phyloP scores from a whole-genome alignment of 2,329 filamentous ascomycete species.

The Pyrenophora graminea region DNA sequence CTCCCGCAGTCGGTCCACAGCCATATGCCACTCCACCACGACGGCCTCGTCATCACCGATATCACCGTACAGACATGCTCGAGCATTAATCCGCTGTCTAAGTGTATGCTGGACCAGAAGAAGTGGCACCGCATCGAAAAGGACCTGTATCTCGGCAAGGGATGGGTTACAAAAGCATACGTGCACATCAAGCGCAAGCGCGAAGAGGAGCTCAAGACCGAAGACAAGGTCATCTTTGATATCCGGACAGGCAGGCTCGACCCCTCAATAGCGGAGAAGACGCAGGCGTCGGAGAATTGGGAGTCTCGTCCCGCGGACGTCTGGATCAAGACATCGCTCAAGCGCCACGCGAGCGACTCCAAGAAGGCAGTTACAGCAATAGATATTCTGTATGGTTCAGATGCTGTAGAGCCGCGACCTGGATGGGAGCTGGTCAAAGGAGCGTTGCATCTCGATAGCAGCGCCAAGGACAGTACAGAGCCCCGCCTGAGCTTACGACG shows the following conservation, averaged over 20 bases:
- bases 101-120: slow-evolving; percentile 72
- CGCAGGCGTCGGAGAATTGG: slow-evolving; percentile 68
- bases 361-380: slow-evolving; percentile 76
- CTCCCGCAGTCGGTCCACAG: slow-evolving; percentile 84
- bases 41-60: slow-evolving; percentile 84
- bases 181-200: slow-evolving; percentile 81
- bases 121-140: slow-evolving; percentile 87
- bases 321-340: slow-evolving; percentile 78
- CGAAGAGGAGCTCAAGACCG: slow-evolving; percentile 76
- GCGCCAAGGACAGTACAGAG: slow-evolving; percentile 62
- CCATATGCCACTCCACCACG: slow-evolving; percentile 80
- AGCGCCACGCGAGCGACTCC: slow-evolving; percentile 74
- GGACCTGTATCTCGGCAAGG: slow-evolving; percentile 77
- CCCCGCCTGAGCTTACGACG: slow-evolving; percentile 78
- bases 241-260: slow-evolving; percentile 74
- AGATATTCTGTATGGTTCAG: slow-evolving; percentile 86
- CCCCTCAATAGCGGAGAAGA: slow-evolving; percentile 63
- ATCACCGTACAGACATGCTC: slow-evolving; percentile 78
- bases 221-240: slow-evolving; percentile 80
- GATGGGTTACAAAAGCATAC: slow-evolving; percentile 77
- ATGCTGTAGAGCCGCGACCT: slow-evolving; percentile 85
- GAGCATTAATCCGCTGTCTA: slow-evolving; percentile 71
- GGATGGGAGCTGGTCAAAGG: slow-evolving; percentile 78
- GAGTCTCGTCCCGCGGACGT: slow-evolving; percentile 76
- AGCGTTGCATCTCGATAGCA: slow-evolving; percentile 67